phyloP scores from a whole-genome alignment of 2,329 filamentous ascomycete species.

The Aureobasidium sp. region DNA sequence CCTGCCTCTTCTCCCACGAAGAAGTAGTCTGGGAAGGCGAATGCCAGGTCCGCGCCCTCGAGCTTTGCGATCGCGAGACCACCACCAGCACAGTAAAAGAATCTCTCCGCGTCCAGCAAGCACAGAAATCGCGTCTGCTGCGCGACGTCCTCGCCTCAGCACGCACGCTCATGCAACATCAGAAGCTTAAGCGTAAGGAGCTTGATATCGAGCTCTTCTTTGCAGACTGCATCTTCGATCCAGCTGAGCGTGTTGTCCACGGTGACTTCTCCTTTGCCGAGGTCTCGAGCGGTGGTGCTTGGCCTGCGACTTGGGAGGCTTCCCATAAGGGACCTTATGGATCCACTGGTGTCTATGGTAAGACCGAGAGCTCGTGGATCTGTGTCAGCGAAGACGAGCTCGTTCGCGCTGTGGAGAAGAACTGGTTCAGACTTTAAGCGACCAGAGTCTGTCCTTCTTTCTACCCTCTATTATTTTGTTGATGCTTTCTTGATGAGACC shows the following conservation, averaged over 20 bases:
- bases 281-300: conserved; percentile 31
- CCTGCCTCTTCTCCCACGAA: conserved; percentile 36
- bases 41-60: conserved; percentile 40
- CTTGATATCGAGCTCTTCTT: conserved; percentile 43
- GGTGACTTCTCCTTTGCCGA: conserved; percentile 40
- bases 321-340: conserved; percentile 41
- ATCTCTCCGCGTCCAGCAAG: conserved; percentile 12
- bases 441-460: background rate
- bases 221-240: conserved; percentile 43
- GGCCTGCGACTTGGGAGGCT: conserved; percentile 30
- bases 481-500: background rate
- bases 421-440: conserved; percentile 21
- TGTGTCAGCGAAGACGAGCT: conserved; percentile 27
- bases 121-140: conserved; percentile 23
- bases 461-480: background rate
- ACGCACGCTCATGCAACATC: conserved; percentile 31
- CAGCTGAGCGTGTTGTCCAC: conserved; percentile 36
- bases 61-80: conserved; percentile 29
- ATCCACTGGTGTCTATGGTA: conserved; percentile 40
- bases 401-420: conserved; percentile 22
- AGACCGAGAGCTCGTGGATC: conserved; percentile 34
- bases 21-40: conserved; percentile 38
- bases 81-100: conserved; percentile 19
- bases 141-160: conserved; percentile 32
- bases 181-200: conserved; percentile 28